A percentile compares a stretch with the other conserved stretches of the same genome.
phyloP scores from a whole-genome alignment of 768 basidiomycete species.

The Boletus reticulatus region DNA sequence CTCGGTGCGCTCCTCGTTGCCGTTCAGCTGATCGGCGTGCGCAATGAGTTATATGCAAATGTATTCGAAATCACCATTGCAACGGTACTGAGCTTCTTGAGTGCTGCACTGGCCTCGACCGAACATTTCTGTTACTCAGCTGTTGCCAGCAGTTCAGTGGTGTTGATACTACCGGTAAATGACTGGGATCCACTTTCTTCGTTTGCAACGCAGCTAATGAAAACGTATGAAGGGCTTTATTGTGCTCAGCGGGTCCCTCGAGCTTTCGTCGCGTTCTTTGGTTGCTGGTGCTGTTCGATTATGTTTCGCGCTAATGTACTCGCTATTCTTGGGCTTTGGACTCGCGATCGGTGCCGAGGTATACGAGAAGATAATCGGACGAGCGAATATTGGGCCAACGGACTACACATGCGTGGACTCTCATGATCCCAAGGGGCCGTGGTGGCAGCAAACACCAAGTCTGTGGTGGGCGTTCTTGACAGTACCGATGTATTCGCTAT shows the following conservation, averaged over 20 bases:
- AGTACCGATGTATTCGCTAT: slow-evolving; percentile 67
- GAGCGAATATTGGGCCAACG: slow-evolving; percentile 43
- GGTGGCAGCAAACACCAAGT: slow-evolving; percentile 74
- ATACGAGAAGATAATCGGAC: slow-evolving; percentile 55
- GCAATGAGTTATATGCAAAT: slow-evolving; percentile 77
- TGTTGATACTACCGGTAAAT: slow-evolving; percentile 74
- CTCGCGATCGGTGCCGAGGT: slow-evolving; percentile 75
- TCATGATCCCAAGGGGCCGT: slow-evolving; percentile 57
- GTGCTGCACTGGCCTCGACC: slow-evolving; percentile 70
- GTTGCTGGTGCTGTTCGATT: slow-evolving; percentile 82
- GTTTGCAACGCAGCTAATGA: background rate
- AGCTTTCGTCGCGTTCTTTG: slow-evolving; percentile 77
- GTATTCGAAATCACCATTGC: slow-evolving; percentile 85
- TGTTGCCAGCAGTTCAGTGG: slow-evolving; percentile 71
- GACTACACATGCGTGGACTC: slow-evolving; percentile 61
- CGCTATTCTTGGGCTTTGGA: slow-evolving; percentile 78
- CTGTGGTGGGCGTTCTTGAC: slow-evolving; percentile 74
- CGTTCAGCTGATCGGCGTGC: slow-evolving; percentile 67
- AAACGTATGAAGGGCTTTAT: slow-evolving; percentile 50
- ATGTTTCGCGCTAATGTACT: slow-evolving; percentile 77
- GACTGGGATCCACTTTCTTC: background rate
- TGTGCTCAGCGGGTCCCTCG: slow-evolving; percentile 70
- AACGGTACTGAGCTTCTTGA: slow-evolving; percentile 73
- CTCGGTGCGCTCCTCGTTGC: slow-evolving; percentile 72
- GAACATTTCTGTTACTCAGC: slow-evolving; percentile 79